Evolutionary conservation across 177 flowering plant genomes (phyloP).

Genomic region (Vitis hybrid): DNA sequence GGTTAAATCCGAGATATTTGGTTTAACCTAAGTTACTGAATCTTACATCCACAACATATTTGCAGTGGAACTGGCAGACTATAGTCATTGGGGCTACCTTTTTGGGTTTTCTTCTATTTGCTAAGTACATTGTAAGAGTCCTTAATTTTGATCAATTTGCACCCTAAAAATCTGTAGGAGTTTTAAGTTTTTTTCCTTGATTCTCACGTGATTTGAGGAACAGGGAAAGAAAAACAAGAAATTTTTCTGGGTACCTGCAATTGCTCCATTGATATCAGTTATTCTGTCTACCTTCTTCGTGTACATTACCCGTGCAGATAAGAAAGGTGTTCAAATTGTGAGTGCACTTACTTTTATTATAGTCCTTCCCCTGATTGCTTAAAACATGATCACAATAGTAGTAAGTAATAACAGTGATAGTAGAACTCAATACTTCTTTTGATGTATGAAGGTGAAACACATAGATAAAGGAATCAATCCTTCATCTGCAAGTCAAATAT

Average conservation of each 20-base stretch:
- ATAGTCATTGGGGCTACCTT: constrained; percentile 73
- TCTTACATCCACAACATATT: constrained; percentile 4
- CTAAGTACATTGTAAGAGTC: constrained; percentile 77
- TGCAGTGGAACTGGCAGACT: constrained; percentile 99
- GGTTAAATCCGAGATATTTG: neutral
- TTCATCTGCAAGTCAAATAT: constrained; percentile 59
- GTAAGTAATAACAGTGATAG: neutral
- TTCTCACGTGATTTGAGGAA: constrained; percentile 17
- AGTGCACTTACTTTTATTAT: constrained; percentile 21
- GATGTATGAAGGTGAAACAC: constrained; percentile 60
- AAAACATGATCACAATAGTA: neutral
- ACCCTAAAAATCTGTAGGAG: neutral
- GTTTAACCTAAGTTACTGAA: constrained; percentile 2
- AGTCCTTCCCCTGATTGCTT: neutral
- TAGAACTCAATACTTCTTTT: neutral
- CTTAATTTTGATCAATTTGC: neutral
- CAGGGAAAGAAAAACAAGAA: constrained; percentile 92
- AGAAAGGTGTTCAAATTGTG: constrained; percentile 81
- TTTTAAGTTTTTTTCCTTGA: neutral
- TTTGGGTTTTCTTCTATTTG: constrained; percentile 68
- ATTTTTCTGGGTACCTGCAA: constrained; percentile 87
- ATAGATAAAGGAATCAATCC: constrained; percentile 81
- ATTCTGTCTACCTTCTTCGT: constrained; percentile 79
- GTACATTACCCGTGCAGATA: constrained; percentile 79
- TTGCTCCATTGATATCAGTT: constrained; percentile 87